These are phyloP conservation scores for Termitomyces sp. DNA, from an alignment of 768 basidiomycete genomes.

Conservation along the genomic window DNA sequence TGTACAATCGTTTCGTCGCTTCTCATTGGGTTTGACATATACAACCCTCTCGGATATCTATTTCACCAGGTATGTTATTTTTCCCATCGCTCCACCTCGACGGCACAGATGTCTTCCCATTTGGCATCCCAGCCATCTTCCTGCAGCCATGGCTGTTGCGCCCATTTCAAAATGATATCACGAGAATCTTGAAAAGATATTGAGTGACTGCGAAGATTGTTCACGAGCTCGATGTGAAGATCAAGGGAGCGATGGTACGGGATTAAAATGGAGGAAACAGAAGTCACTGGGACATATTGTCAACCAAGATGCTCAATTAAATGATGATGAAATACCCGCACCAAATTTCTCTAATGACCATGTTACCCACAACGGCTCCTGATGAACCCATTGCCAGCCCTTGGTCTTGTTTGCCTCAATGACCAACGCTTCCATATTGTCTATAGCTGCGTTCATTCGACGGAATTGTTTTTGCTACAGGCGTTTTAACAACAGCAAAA, in stretches of 20 bases:
- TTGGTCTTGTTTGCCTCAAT: constrained; percentile 69
- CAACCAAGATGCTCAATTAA: background rate
- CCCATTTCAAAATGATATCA: constrained; percentile 61
- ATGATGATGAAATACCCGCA: constrained; percentile 23
- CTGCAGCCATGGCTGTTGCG: constrained; percentile 62
- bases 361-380: constrained; percentile 77
- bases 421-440: constrained; percentile 60
- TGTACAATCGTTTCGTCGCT: constrained; percentile 11
- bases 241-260: constrained; percentile 67
- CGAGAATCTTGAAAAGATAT: constrained; percentile 69
- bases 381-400: constrained; percentile 66
- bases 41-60: background rate
- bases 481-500: background rate
- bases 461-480: constrained; percentile 67
- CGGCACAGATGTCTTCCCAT: constrained; percentile 78
- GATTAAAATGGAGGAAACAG: constrained; percentile 50
- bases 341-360: constrained; percentile 83
- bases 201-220: constrained; percentile 59
- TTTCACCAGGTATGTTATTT: constrained; percentile 15
- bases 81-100: constrained; percentile 76
- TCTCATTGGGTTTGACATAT: background rate
- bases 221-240: constrained; percentile 52
- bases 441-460: constrained; percentile 59
- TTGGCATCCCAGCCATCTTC: constrained; percentile 65
- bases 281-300: constrained; percentile 40